phyloP scores from a whole-genome alignment of 192 early-diverging fungal genomes.

The Gonapodya prolifera region DNA sequence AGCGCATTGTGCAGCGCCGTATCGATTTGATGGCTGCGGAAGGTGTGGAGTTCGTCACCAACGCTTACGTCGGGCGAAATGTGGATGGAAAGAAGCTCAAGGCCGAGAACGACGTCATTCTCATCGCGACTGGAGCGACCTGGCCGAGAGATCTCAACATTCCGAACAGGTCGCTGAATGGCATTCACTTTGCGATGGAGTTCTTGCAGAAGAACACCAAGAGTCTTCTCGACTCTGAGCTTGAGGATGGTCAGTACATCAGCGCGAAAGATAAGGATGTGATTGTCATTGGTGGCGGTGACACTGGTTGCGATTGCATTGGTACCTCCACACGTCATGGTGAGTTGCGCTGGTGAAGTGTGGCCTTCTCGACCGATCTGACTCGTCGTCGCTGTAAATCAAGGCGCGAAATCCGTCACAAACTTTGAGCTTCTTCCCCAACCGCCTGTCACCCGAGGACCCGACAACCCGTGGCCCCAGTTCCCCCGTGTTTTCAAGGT shows the following conservation, averaged over 20 bases:
- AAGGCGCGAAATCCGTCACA: conserved; percentile 67
- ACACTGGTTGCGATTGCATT: conserved; percentile 95
- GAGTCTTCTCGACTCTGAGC: conserved; percentile 64
- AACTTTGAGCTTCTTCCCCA: conserved; percentile 98
- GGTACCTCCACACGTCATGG: conserved; percentile 84
- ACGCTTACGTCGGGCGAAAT: conserved; percentile 78
- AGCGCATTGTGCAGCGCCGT: conserved; percentile 83
- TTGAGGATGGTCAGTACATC: conserved; percentile 62
- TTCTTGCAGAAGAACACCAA: conserved; percentile 85
- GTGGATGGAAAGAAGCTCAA: conserved; percentile 56
- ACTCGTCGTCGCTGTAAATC: neutral
- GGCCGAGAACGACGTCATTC: conserved; percentile 59
- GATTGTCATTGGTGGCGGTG: conserved; percentile 96
- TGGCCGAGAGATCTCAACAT: conserved; percentile 94
- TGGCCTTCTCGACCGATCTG: neutral
- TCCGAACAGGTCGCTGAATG: conserved; percentile 70
- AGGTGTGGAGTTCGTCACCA: conserved; percentile 80
- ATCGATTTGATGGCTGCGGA: conserved; percentile 89
- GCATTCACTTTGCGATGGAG: conserved; percentile 98
- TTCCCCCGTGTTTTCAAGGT: conserved; percentile 91
- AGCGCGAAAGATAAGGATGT: conserved; percentile 85
- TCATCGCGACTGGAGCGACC: conserved; percentile 89
- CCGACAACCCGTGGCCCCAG: conserved; percentile 96
- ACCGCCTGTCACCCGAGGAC: conserved; percentile 67
- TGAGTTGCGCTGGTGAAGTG: conserved; percentile 7